Conservation (phyloP, 306 rosid species). For the Begonia loranthoides region DNA sequence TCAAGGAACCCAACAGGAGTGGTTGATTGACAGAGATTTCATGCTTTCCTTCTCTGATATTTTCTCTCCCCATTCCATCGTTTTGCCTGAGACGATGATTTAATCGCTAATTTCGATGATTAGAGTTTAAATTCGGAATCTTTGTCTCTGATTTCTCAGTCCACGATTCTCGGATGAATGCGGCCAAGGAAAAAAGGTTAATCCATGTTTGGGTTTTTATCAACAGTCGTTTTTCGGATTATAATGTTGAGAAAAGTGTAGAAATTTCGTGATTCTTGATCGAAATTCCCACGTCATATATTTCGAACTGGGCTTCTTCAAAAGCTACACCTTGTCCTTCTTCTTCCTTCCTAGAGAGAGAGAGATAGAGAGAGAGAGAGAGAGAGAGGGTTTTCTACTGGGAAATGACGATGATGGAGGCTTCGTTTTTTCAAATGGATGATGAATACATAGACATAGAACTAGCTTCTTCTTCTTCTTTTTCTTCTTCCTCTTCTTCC, state of each 20-base stretch:
- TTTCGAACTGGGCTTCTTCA: background rate
- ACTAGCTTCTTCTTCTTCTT: background rate
- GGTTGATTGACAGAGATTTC: background rate
- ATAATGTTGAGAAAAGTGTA: too few species aligned
- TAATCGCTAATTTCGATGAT: background rate
- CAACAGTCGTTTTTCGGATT: too few species aligned
- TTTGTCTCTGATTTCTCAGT: background rate
- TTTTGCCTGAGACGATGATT: background rate
- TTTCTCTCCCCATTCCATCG: background rate
- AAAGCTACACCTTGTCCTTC: background rate
- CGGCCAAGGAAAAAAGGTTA: too few species aligned
- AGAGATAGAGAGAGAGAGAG: slow-evolving; percentile 7
- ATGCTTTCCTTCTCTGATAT: background rate
- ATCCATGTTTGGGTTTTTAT: too few species aligned
- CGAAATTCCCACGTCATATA: background rate
- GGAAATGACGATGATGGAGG: slow-evolving; percentile 38
- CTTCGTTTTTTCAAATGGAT: slow-evolving; percentile 27
- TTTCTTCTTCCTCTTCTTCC: too few species aligned
- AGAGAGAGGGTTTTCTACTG: background rate
- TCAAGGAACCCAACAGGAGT: background rate
- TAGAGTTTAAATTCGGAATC: background rate
- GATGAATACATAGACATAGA: slow-evolving; percentile 85
- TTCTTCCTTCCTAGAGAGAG: slow-evolving; percentile 4
- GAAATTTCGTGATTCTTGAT: too few species aligned
- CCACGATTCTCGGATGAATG: background rate